Conservation (phyloP, 148 eudicot species). For the Simmondsia chinensis region DNA sequence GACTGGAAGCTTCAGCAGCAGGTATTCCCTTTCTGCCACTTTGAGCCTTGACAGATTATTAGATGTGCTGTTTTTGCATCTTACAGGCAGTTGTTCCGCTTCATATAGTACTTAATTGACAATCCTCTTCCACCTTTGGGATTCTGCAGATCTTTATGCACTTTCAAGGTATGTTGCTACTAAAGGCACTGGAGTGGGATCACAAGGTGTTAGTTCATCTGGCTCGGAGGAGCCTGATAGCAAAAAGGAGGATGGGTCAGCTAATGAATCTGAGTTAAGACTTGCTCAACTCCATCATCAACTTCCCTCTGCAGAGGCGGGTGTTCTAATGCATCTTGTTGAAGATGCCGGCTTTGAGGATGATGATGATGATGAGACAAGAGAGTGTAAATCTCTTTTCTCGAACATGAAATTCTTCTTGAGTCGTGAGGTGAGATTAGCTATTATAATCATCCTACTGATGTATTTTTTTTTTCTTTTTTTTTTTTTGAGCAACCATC, state of each 20-base stretch:
- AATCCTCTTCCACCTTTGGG: background rate
- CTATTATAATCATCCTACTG: too few relatives aligned
- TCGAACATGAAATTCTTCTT: constrained; percentile 69
- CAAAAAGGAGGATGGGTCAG: constrained; percentile 15
- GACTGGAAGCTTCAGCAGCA: constrained; percentile 82
- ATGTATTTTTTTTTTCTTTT: too few relatives aligned
- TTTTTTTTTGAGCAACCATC: too few relatives aligned
- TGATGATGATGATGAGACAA: constrained; percentile 74
- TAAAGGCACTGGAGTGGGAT: constrained; percentile 29
- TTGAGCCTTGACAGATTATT: background rate
- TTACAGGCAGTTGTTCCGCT: background rate
- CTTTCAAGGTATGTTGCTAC: constrained; percentile 61
- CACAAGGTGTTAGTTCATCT: too few relatives aligned
- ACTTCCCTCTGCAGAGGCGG: constrained; percentile 72
- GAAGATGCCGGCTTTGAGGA: constrained; percentile 52
- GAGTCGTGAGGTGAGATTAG: constrained; percentile 76
- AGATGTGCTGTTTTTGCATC: background rate
- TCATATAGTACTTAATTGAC: background rate
- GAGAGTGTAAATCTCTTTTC: constrained; percentile 66
- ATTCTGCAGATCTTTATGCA: constrained; percentile 74
- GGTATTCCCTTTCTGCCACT: constrained; percentile 19
- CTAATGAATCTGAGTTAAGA: constrained; percentile 66
- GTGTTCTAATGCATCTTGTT: constrained; percentile 79
- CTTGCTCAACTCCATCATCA: constrained; percentile 93
- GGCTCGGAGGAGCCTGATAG: constrained; percentile 23